Evolutionary conservation across 2,329 filamentous ascomycete genomes (phyloP), one percentile per base, ranked within the genome.

Genomic region (Exophiala aquamarina): DNA sequence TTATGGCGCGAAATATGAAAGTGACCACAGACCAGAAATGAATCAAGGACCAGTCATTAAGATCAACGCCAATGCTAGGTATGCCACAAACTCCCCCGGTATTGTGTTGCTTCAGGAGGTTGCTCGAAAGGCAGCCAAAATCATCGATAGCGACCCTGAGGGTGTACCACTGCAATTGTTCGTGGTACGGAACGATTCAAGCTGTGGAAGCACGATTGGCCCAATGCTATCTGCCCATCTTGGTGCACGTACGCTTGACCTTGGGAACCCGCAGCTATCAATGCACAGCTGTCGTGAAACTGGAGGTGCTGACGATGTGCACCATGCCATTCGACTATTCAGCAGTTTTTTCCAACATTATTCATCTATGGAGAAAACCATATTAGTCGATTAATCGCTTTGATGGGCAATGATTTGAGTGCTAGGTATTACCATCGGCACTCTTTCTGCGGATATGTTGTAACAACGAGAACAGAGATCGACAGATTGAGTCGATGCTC

Each of bases 261-360:
- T 97, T 47, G 92, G 92, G 8, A 97, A 96, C 70, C 86, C 92
- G 20, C 92, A 97, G 73, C 75, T 96, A 55, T 90, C 87, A 65
- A 97, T 97, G 93, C 92, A 97, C 71, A 93, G 87, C 64, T 96
- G 96, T 63, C 83, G 93, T 44, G 93, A 97, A 76, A 95, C 89
- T 34, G 87, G 88, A 18, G 93, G 93, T 31, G 83, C 86, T 1
- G 82, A 90, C 60, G 92, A 98, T 70, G 86, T 97, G 1, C 87
- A 87, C 59, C 82, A 93, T 70, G 87, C 88, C 0, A 83, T 95
- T 55, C 84, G 86, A 62, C 67, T 98, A 43, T 97, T 98, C 68
- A 83, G 86, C 56, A 82, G 85, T 58, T 98, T 96, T 71, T 91
- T 95, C 66, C 77, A 85, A 58, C 79, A 87, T 63, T 98, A 90